Base-by-base conservation (phyloP, 2,329 filamentous ascomycete species). In the Fusarium duplospermum region DNA sequence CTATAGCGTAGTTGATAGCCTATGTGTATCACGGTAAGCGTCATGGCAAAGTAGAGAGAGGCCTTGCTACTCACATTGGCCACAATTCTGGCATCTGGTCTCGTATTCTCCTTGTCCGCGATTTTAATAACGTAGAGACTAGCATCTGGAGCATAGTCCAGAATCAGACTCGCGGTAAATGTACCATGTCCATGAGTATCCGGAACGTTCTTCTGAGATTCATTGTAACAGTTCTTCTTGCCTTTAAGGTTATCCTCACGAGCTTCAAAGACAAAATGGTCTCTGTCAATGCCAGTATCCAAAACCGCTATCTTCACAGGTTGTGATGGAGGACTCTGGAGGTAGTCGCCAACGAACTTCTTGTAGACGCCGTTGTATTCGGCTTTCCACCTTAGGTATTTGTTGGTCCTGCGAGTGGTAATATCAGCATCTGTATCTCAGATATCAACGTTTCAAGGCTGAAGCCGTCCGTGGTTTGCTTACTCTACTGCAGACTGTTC, bases 281-380 rank as follows among this genome's bases (percentile, higher is more conserved):
- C 61, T 57, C 61, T 42, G 13, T 64, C 61, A 16, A 64, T 36
- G 61, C 61, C 61, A 40, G 61, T 64, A 33, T 64, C 61, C 2
- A 64, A 24, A 40, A 57, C 27, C 3, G 47, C 47, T 6, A 54
- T 54, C 27, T 31, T 54, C 3, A 54, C 47, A 2, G 47, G 47
- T 5, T 31, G 47, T 54, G 47, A 54, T n/a, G 47, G 47, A 31
- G 10, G 27, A 18, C 13, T 11, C 18, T 11, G 47, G 18, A 54
- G 47, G 18, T 54, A 20, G 5, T 5, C 31, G 5, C 24, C 7
- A 3, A 54, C 27, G 18, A 54, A 54, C 1, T 20, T 54, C 13
- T 54, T 31, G 11, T 54, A 54, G 10, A 54, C 47, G 18, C 31
- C 18, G 2, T n/a, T 18, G 47, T 54, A 54, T 20, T 54, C 47